Conservation (phyloP, 2,329 filamentous ascomycete species). For the Phialocephala sp. region DNA sequence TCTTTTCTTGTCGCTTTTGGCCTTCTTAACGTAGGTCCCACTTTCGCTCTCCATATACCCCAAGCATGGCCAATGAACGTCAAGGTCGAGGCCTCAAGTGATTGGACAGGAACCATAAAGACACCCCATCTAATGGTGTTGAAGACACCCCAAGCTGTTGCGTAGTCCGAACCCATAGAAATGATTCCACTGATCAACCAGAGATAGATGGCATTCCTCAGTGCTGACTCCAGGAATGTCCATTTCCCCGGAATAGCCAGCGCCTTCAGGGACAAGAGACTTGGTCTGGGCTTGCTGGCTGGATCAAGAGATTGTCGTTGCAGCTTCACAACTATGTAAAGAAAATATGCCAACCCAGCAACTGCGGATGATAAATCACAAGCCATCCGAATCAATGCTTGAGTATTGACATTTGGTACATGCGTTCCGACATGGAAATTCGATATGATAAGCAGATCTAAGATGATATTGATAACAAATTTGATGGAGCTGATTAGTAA, state of each 20-base stretch:
- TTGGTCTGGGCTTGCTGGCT: slow-evolving; percentile 44
- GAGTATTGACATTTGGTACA: slow-evolving; percentile 64
- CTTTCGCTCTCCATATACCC: slow-evolving; percentile 55
- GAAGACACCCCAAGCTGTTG: slow-evolving; percentile 76
- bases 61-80: slow-evolving; percentile 71
- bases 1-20: slow-evolving; percentile 44
- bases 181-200: slow-evolving; percentile 73
- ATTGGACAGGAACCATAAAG: slow-evolving; percentile 74
- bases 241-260: slow-evolving; percentile 62
- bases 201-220: slow-evolving; percentile 72
- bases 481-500: slow-evolving; percentile 68
- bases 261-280: slow-evolving; percentile 51
- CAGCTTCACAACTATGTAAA: slow-evolving; percentile 42
- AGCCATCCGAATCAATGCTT: slow-evolving; percentile 66
- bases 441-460: slow-evolving; percentile 71
- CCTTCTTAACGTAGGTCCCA: slow-evolving; percentile 41
- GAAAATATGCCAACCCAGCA: slow-evolving; percentile 64
- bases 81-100: slow-evolving; percentile 68
- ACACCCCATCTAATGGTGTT: slow-evolving; percentile 77
- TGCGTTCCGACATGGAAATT: slow-evolving; percentile 63
- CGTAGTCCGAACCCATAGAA: slow-evolving; percentile 65
- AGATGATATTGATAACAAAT: slow-evolving; percentile 68
- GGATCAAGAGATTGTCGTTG: slow-evolving; percentile 13
- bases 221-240: slow-evolving; percentile 67
- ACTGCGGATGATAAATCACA: slow-evolving; percentile 63